Evolutionary conservation across 2,329 filamentous ascomycete genomes (phyloP), one percentile per base, ranked within the genome.

Genomic region (Knufia petricola): DNA sequence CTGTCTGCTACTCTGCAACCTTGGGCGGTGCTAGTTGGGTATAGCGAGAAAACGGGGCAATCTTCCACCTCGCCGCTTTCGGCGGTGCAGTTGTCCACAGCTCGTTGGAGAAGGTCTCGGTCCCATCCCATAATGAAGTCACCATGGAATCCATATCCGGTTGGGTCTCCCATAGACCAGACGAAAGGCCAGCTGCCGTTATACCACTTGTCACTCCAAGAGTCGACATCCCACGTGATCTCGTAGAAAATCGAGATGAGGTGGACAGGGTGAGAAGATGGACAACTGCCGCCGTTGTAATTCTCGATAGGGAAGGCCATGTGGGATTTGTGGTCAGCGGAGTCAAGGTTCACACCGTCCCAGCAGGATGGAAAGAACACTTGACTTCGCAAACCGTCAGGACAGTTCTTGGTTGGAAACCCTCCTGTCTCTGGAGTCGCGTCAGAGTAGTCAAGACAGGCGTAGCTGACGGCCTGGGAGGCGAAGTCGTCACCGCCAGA

Each of bases 111-210:
- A 39, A 75, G 72, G 23, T 69, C 63, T 52, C 76, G 71, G 56
- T 87, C 78, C 85, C 85, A 88, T 13, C 77, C 84, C 53, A 84
- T 78, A 55, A 84, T 65, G 67, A 88, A 87, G 64, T 88, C 75
- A 15, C 70, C 75, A 52, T 78, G 75, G 56, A 75, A 71, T 1
- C 73, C 72, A 52, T 70, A 75, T 4, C 74, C 73, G 3, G 70
- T 75, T 3, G 66, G 63, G 51, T 75, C 72, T 24, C 72, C 69
- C 50, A 67, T 68, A 1, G 70, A 63, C 54, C 72, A 74, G 37
- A 73, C 64, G 54, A 73, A 74, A 7, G 57, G 57, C 17, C 58
- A 56, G 7, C 40, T 48, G 32, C 64, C 62, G 3, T 61, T 62
- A 40, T 66, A 66, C 67, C 72, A 75, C 57, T 66, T 56, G 52